Base-by-base conservation (phyloP, 805 yeast species). In the Zygotorulaspora danielsina region DNA sequence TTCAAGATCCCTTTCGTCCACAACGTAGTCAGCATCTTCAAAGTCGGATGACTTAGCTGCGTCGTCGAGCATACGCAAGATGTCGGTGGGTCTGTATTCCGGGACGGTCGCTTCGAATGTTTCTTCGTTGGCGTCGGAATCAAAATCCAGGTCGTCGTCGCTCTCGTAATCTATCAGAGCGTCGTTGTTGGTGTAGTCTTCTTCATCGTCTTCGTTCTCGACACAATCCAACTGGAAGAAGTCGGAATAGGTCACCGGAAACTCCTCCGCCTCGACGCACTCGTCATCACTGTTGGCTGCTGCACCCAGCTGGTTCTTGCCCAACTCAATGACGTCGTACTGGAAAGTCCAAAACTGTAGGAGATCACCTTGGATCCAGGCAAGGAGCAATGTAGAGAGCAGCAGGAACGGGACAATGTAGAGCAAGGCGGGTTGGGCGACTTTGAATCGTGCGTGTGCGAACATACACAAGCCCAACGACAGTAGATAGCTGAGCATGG, bases 391-490 rank as follows among this genome's bases (percentile, higher is more conserved):
- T 1, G 70, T 64, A 0, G 71, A 59, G 0, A 64, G 6, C 0
- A 67, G 22, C 19, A 72, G 32, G 3, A 63, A 50, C 4, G 88
- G 88, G 3, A 78, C 78, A 18, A 81, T 57, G 52, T 79, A 81
- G 13, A 82, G 53, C 45, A 82, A 61, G 0, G 87, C 87, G 1
- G 88, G 88, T 57, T 81, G 88, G 1, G 79, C 85, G 8, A 51
- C 55, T 1, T 68, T 50, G 44, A 51, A 73, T 3, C 51, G 36
- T 21, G 63, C 60, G 35, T 73, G 55, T 3, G 68, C 73, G 2
- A 44, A 48, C 34, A 71, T 58, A 1, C 86, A 75, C 0, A 52
- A 34, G 0, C 56, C 16, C 27, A 81, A 53, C 0, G 78, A 81
- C n/a, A 66, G 4, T 0, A 61, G 39, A 54, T 81, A 81, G 8